Conservation (phyloP, 225 moss, liverwort and hornwort genomes). For the Neckera pumila region DNA sequence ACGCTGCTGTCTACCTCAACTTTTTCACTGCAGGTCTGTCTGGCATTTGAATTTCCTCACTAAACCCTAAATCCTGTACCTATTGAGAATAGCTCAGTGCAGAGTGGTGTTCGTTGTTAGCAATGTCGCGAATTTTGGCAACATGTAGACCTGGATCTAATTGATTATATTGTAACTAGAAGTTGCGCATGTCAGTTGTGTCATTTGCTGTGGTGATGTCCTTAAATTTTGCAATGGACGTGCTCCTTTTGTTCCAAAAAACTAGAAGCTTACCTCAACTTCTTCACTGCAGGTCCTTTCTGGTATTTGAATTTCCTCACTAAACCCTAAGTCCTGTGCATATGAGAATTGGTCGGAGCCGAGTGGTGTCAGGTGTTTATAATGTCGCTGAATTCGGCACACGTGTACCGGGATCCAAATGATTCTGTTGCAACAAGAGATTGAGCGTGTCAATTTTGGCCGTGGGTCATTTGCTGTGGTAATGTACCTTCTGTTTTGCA, state of each 20-base stretch:
- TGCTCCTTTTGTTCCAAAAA: not conserved
- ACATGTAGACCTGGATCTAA: not conserved
- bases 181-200: not conserved
- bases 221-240: not conserved
- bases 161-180: not conserved
- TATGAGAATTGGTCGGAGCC: not conserved
- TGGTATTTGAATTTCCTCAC: not conserved
- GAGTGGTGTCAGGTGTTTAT: not conserved
- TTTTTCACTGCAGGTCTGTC: constrained; percentile 26
- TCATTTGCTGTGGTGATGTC: not conserved
- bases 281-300: constrained; percentile 19
- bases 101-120: not conserved
- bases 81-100: not conserved
- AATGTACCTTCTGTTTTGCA: not conserved
- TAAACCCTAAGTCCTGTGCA: not conserved
- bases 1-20: constrained; percentile 35
- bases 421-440: not conserved
- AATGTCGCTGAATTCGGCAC: not conserved
- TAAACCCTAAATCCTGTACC: not conserved
- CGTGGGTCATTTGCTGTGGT: not conserved
- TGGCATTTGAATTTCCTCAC: not conserved
- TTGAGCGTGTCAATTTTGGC: not conserved
- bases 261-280: constrained; percentile 4
- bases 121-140: not conserved
- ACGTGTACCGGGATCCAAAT: not conserved